phyloP scores from a whole-genome alignment of 1,139 yeast species.

The Pichia norvegensis region DNA sequence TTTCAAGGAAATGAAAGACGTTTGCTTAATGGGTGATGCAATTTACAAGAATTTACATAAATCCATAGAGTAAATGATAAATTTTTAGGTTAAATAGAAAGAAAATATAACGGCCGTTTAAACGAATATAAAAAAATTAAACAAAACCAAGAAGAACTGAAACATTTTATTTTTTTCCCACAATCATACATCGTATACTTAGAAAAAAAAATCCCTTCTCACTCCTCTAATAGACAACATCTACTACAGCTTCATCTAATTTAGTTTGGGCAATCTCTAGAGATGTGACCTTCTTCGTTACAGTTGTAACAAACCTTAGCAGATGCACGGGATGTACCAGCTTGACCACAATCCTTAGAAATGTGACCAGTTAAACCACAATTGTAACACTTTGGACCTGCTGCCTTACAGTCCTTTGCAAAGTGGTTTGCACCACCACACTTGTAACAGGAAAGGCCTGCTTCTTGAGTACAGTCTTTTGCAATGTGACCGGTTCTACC shows the following conservation, averaged over 20 bases:
- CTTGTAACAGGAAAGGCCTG: slow-evolving; percentile 59
- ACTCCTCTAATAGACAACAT: background rate
- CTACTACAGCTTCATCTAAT: background rate
- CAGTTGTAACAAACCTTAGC: slow-evolving; percentile 72
- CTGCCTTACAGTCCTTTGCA: slow-evolving; percentile 85
- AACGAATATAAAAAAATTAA: background rate
- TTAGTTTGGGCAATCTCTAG: slow-evolving; percentile 48
- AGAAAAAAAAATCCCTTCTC: background rate
- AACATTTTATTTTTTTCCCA: background rate
- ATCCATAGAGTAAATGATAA: background rate
- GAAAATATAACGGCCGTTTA: background rate
- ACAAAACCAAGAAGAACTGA: background rate
- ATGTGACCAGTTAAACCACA: slow-evolving; percentile 89
- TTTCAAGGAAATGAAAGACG: slow-evolving; percentile 58
- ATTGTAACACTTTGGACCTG: slow-evolving; percentile 75
- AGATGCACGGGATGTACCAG: slow-evolving; percentile 28
- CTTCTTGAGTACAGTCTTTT: slow-evolving; percentile 44
- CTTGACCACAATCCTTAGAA: slow-evolving; percentile 66
- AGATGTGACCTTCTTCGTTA: slow-evolving; percentile 57
- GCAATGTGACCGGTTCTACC: slow-evolving; percentile 81
- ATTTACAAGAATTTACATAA: slow-evolving; percentile 38
- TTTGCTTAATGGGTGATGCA: slow-evolving; percentile 67
- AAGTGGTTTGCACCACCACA: slow-evolving; percentile 93
- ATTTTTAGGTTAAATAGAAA: background rate
- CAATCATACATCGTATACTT: background rate